Base-by-base conservation (phyloP, 2,329 filamentous ascomycete genomes). In the Colletotrichum sublineola region DNA sequence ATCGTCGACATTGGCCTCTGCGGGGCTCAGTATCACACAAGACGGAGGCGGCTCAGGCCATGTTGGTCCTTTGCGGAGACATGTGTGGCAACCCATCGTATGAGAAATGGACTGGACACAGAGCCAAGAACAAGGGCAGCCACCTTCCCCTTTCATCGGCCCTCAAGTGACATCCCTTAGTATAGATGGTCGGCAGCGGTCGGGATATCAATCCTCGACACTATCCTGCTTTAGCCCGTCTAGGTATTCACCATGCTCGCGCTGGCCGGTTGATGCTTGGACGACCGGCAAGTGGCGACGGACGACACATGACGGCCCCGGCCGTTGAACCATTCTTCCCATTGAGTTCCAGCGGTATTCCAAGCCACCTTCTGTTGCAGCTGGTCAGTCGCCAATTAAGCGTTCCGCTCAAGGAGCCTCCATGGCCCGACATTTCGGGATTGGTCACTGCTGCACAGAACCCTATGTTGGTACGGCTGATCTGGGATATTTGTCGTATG, bases 141-240 rank as follows among this genome's bases (percentile, higher is more conserved):
- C 36, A 73, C 71, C 71, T 73, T 73, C 71, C 67, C 65, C 33
- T 66, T 73, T 53, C 61, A 67, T 67, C 71, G 71, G 71, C 67
- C 67, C 71, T 67, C 71, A 73, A 62, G 71, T 71, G 48, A 63
- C 71, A 73, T 71, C 67, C 67, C 38, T 72, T 64, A 20, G 29
- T 46, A 18, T 24, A 24, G 44, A 53, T 64, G 42, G 53, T 60
- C 46, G 66, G 60, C 53, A 64, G 66, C 65, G 64, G 68, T 63
- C 57, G 66, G 52, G 61, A 61, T 64, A 24, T 55, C 46, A 44
- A 64, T 60, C 33, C 52, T 53, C 55, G 56, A 40, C 29, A 44
- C 50, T 60, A 60, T 58, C 38, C 29, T 48, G 36, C 68, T 42
- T 60, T 18, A n/a, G 56, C 46, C n/a, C 8, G 24, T 60, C 33